These are phyloP conservation scores for Zymoseptoria pseudotritici DNA, from an alignment of 2,329 filamentous ascomycete species.

Conservation along the genomic window DNA sequence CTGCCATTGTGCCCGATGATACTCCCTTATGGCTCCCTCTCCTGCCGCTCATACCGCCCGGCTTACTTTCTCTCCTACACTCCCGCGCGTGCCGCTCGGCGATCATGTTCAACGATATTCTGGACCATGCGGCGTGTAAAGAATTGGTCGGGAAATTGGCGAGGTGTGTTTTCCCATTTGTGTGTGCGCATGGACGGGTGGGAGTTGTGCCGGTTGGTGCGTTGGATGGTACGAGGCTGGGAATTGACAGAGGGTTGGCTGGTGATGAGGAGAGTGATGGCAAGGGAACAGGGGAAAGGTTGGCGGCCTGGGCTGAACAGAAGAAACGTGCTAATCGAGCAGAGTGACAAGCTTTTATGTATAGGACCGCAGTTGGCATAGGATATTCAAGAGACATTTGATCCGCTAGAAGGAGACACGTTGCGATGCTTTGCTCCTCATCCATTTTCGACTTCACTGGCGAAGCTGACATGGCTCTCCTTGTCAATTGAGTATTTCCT, in stretches of 20 bases:
- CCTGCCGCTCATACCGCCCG: slow-evolving; percentile 10
- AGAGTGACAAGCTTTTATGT: too few relatives aligned
- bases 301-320: not conserved
- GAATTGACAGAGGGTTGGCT: not conserved
- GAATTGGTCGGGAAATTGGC: slow-evolving; percentile 52
- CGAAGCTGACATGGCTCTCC: too few relatives aligned
- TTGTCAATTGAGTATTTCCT: too few relatives aligned
- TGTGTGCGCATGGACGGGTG: slow-evolving; percentile 68
- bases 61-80: slow-evolving; percentile 64
- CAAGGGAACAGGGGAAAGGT: too few relatives aligned
- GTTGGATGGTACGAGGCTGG: slow-evolving; percentile 2
- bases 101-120: slow-evolving; percentile 76
- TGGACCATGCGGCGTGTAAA: slow-evolving; percentile 52
- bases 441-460: too few relatives aligned
- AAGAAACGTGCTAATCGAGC: too few relatives aligned
- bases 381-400: too few relatives aligned
- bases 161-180: slow-evolving; percentile 65
- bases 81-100: slow-evolving; percentile 71
- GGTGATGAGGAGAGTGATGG: not conserved
- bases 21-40: slow-evolving; percentile 8
- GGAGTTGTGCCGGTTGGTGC: slow-evolving; percentile 42
- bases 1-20: slow-evolving; percentile 1
- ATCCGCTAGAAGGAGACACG: too few relatives aligned
- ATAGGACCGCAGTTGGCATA: too few relatives aligned
- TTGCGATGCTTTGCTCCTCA: too few relatives aligned